phyloP scores from a whole-genome alignment of 306 rosid genomes.

The Calophaca sinica region DNA sequence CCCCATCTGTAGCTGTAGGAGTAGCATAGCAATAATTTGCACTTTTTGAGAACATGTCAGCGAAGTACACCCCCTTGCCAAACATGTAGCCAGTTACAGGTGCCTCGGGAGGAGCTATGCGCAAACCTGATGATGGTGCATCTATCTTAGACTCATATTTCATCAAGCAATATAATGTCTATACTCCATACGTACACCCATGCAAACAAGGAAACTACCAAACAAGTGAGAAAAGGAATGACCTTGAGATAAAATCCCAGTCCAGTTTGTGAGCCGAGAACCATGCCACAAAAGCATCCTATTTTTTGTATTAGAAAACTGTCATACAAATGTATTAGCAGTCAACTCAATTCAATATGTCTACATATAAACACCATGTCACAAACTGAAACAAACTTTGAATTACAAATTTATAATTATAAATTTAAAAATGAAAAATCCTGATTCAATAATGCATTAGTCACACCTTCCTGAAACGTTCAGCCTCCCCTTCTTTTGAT shows the following conservation, averaged over 20 bases:
- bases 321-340: conserved; percentile 43
- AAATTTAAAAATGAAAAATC: conserved; percentile 28
- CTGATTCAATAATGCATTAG: conserved; percentile 32
- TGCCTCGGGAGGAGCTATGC: conserved; percentile 99
- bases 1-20: conserved; percentile 62
- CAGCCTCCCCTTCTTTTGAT: conserved; percentile 75
- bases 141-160: conserved; percentile 32
- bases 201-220: conserved; percentile 25
- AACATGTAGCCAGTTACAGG: conserved; percentile 97
- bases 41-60: conserved; percentile 99
- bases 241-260: conserved; percentile 99
- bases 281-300: conserved; percentile 98
- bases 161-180: conserved; percentile 35
- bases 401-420: conserved; percentile 24
- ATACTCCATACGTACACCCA: conserved; percentile 19
- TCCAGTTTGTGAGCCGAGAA: conserved; percentile 95
- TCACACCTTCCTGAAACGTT: conserved; percentile 82
- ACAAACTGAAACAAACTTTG: conserved; percentile 1
- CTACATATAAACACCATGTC: not conserved
- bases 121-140: conserved; percentile 70
- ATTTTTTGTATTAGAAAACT: conserved; percentile 76
- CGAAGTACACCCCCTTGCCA: conserved; percentile 95
- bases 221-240: conserved; percentile 38
- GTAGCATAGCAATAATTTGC: conserved; percentile 92
- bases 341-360: conserved; percentile 31